A percentile compares a stretch with the other conserved stretches of the same genome.
Evolutionary conservation across 2,329 filamentous ascomycete species (phyloP).

Genomic region (Aureobasidium mangrovei): DNA sequence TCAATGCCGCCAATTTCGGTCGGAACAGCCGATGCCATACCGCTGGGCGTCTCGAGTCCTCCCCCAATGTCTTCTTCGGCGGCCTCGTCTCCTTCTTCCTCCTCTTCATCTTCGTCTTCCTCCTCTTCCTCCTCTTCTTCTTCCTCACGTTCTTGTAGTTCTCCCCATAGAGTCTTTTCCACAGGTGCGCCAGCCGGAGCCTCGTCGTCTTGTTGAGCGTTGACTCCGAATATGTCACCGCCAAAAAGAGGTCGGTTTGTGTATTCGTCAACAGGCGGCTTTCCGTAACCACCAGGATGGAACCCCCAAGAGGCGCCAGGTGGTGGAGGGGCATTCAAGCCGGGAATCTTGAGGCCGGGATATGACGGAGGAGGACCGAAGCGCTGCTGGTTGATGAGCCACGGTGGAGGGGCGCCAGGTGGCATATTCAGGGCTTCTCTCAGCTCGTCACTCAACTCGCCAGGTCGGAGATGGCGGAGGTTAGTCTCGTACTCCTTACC

Average conservation of each 20-base stretch:
- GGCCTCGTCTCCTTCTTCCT: slow-evolving; percentile 69
- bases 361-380: slow-evolving; percentile 91
- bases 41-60: slow-evolving; percentile 66
- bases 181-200: slow-evolving; percentile 59
- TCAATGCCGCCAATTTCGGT: slow-evolving; percentile 70
- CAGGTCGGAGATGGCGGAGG: slow-evolving; percentile 78
- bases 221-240: slow-evolving; percentile 85
- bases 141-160: slow-evolving; percentile 71
- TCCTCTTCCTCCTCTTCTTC: slow-evolving; percentile 59
- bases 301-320: slow-evolving; percentile 89
- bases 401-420: slow-evolving; percentile 84
- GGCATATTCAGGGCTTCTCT: slow-evolving; percentile 92
- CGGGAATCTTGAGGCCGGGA: slow-evolving; percentile 87
- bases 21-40: slow-evolving; percentile 69
- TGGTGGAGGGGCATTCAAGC: slow-evolving; percentile 86
- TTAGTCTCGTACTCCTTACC: slow-evolving; percentile 98
- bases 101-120: slow-evolving; percentile 55
- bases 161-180: slow-evolving; percentile 85
- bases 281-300: slow-evolving; percentile 89
- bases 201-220: slow-evolving; percentile 53
- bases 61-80: slow-evolving; percentile 57
- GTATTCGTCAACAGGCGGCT: slow-evolving; percentile 88
- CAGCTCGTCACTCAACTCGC: slow-evolving; percentile 79
- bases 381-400: slow-evolving; percentile 94
- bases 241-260: slow-evolving; percentile 77